Evolutionary conservation across 2,329 filamentous ascomycete genomes (phyloP).

Genomic region (Dryadomyces quercivorus): DNA sequence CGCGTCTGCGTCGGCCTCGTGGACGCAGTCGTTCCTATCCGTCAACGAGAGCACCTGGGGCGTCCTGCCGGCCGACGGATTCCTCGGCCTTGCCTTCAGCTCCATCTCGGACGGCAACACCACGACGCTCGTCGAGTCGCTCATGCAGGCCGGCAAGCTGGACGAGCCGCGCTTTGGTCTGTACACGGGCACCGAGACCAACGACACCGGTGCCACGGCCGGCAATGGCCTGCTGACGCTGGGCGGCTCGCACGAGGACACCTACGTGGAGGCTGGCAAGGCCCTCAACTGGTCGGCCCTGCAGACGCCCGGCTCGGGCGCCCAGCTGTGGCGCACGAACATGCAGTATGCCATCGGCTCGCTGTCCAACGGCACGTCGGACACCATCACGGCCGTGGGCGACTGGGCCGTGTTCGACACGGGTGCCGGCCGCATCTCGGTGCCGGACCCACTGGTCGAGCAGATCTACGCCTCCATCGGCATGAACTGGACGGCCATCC

Average conservation of each 20-base stretch:
- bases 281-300: slow-evolving; percentile 3
- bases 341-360: slow-evolving; percentile 12
- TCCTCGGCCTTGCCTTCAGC: slow-evolving; percentile 22
- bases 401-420: slow-evolving; percentile 4
- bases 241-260: slow-evolving; percentile 18
- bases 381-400: slow-evolving; percentile 20
- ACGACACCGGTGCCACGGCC: slow-evolving; percentile 18
- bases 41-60: slow-evolving; percentile 19
- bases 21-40: slow-evolving; percentile 19
- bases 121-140: slow-evolving; percentile 19
- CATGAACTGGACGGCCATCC: slow-evolving; percentile 15
- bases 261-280: slow-evolving; percentile 17
- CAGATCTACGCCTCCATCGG: slow-evolving; percentile 16
- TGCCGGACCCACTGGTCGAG: slow-evolving; percentile 16
- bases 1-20: no score
- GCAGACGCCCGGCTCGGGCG: slow-evolving; percentile 2
- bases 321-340: slow-evolving; percentile 20
- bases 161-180: slow-evolving; percentile 19
- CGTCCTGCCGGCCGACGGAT: slow-evolving; percentile 19
- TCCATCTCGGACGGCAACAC: slow-evolving; percentile 19
- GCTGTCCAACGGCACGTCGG: slow-evolving; percentile 16
- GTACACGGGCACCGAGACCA: background rate
- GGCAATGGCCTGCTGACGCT: slow-evolving; percentile 2
- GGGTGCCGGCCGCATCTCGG: background rate
- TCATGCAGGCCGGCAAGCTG: slow-evolving; percentile 18